Evolutionary conservation across 345 rosid genomes (phyloP).

Genomic region (Excoecaria cochinchinensis): DNA sequence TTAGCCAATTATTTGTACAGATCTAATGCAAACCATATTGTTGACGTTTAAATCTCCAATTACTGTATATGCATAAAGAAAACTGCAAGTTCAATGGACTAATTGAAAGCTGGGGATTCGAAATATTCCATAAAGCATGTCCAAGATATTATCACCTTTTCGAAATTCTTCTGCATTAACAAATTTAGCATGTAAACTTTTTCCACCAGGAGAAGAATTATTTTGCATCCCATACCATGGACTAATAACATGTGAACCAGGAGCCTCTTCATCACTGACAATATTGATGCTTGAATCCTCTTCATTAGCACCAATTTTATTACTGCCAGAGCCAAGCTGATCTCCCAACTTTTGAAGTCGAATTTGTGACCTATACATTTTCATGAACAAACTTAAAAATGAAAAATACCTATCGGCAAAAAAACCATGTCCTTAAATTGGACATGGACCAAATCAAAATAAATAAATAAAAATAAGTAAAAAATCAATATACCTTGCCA

Average conservation of each 20-base stretch:
- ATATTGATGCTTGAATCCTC: constrained; percentile 60
- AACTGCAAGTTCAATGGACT: neutral
- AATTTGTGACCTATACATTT: constrained; percentile 61
- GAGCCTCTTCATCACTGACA: constrained; percentile 62
- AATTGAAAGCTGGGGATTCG: neutral
- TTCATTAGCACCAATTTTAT: constrained; percentile 49
- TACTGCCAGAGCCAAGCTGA: constrained; percentile 56
- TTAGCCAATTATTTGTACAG: neutral
- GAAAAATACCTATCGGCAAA: constrained; percentile 6
- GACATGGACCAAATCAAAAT: neutral
- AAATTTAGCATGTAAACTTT: constrained; percentile 35
- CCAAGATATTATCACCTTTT: constrained; percentile 38
- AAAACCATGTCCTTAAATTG: neutral
- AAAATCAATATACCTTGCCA: neutral
- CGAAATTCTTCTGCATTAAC: constrained; percentile 36
- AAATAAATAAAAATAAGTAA: neutral
- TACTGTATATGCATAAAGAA: neutral
- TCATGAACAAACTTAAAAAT: constrained; percentile 8
- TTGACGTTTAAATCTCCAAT: neutral
- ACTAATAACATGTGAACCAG: constrained; percentile 32
- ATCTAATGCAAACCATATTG: neutral
- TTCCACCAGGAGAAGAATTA: constrained; percentile 41
- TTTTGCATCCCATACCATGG: constrained; percentile 39
- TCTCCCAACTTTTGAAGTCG: constrained; percentile 69
- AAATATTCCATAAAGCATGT: constrained; percentile 13